A percentile compares a stretch with the other conserved stretches of the same genome.
phyloP scores from a whole-genome alignment of 306 rosid genomes.

The Herpetospermum pedunculosum region DNA sequence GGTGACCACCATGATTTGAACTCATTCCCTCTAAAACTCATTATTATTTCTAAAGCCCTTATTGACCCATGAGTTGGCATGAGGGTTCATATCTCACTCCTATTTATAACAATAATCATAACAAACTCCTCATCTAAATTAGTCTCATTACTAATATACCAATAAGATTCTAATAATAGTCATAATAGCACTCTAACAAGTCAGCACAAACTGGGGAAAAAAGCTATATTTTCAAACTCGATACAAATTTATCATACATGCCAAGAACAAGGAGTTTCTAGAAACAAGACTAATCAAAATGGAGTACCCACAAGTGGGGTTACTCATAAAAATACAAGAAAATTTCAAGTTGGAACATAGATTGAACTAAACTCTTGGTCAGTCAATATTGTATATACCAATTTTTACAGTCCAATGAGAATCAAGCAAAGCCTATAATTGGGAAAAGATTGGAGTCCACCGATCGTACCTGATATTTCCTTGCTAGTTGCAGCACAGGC shows the following conservation, averaged over 20 bases:
- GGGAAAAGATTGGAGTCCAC: not conserved
- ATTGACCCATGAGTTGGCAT: too few species aligned
- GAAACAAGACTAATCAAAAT: not conserved
- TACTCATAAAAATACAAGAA: not conserved
- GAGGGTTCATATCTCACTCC: too few species aligned
- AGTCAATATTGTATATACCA: not conserved
- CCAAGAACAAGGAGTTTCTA: not conserved
- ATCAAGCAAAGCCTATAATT: not conserved
- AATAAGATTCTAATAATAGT: too few species aligned
- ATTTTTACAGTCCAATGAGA: slow-evolving; percentile 3
- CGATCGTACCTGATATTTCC: not conserved
- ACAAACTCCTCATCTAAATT: too few species aligned
- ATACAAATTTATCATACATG: not conserved
- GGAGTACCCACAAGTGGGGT: not conserved
- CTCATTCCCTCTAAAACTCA: too few species aligned
- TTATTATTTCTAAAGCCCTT: too few species aligned
- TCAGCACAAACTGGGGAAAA: not conserved
- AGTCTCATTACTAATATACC: too few species aligned
- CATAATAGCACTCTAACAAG: too few species aligned
- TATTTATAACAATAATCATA: too few species aligned
- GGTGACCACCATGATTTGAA: too few species aligned
- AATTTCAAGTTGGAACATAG: not conserved
- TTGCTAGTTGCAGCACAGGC: not conserved
- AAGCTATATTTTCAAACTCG: not conserved
- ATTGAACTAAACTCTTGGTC: not conserved